Conservation (phyloP, 2,329 filamentous ascomycete species). For the Venturia nashicola region DNA sequence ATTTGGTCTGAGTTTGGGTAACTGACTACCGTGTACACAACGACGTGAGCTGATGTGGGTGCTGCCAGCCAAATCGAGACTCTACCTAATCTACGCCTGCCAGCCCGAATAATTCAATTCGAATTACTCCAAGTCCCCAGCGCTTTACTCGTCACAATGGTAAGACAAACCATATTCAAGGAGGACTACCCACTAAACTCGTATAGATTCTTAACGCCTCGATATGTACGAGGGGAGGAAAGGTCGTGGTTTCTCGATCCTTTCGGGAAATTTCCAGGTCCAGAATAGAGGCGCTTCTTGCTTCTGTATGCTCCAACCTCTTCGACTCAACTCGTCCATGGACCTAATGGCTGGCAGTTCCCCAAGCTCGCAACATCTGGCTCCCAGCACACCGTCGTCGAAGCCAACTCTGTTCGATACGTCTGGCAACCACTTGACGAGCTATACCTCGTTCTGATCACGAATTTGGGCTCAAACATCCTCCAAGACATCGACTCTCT, state of each 20-base stretch:
- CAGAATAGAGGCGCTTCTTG: constrained; percentile 88
- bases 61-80: not conserved
- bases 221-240: constrained; percentile 96
- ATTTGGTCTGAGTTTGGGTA: not conserved
- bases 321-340: not conserved
- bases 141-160: not conserved
- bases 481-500: constrained; percentile 98
- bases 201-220: constrained; percentile 64
- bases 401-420: constrained; percentile 98
- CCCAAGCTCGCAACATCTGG: constrained; percentile 93
- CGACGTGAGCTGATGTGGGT: not conserved
- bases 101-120: not conserved
- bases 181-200: not conserved
- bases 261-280: constrained; percentile 97
- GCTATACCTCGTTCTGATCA: constrained; percentile 99
- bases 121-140: not conserved
- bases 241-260: constrained; percentile 93
- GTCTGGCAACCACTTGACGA: constrained; percentile 98
- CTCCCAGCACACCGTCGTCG: constrained; percentile 94
- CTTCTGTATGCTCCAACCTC: constrained; percentile 39
- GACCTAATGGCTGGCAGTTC: constrained; percentile 35
- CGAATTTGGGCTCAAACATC: constrained; percentile 95
- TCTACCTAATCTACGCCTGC: not conserved
- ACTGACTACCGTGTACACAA: constrained; percentile 1
- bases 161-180: not conserved